Evolutionary conservation across 768 basidiomycete species (phyloP).

Genomic region (Lenzites betulinus): DNA sequence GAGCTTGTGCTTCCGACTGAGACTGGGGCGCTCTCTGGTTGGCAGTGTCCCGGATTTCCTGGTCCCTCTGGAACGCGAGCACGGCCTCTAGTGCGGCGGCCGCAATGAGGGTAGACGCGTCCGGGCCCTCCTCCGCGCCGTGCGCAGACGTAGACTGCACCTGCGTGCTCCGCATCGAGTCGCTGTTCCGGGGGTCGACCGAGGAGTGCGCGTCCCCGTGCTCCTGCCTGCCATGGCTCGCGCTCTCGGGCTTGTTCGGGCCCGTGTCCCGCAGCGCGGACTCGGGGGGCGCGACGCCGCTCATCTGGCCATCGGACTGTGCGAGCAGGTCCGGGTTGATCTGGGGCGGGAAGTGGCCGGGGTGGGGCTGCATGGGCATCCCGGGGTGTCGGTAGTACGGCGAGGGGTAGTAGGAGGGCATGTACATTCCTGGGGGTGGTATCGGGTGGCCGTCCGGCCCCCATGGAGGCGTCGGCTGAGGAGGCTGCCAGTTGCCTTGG

Average conservation of each 20-base stretch:
- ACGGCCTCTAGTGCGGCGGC: conserved; percentile 36
- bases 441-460: conserved; percentile 32
- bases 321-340: conserved; percentile 27
- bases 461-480: conserved; percentile 40
- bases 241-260: conserved; percentile 3
- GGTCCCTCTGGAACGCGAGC: conserved; percentile 35
- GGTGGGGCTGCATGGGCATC: conserved; percentile 29
- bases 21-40: not conserved
- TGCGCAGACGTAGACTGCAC: not conserved
- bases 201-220: not conserved
- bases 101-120: conserved; percentile 20
- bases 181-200: conserved; percentile 1
- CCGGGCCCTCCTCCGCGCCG: conserved; percentile 3
- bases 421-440: conserved; percentile 28
- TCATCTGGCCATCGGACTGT: conserved; percentile 19
- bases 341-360: conserved; percentile 22
- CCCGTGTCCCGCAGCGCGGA: conserved; percentile 16
- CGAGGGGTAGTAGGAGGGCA: conserved; percentile 42
- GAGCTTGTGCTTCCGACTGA: too few species aligned
- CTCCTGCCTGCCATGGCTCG: not conserved
- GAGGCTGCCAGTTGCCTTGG: conserved; percentile 30
- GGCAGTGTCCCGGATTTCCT: conserved; percentile 27
- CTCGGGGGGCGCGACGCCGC: conserved; percentile 18
- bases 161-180: not conserved
- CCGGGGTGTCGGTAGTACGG: conserved; percentile 50